phyloP scores from a whole-genome alignment of 345 rosid species.

The Xanthoceras sorbifolium region DNA sequence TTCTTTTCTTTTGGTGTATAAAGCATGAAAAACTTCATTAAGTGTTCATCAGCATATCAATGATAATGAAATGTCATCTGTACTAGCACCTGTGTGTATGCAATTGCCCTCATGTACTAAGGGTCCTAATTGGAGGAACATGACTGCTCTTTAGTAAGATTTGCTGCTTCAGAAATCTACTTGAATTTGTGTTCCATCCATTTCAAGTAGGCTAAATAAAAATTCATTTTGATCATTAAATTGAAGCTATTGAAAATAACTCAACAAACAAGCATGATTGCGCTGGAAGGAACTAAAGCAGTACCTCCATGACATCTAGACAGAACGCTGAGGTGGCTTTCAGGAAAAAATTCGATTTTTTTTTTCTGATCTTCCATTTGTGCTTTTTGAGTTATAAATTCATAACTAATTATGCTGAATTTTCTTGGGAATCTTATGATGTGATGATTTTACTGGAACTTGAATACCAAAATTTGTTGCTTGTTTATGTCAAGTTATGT shows the following conservation, averaged over 20 bases:
- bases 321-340: background rate
- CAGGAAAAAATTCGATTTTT: background rate
- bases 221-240: background rate
- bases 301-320: background rate
- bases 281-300: background rate
- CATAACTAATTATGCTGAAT: background rate
- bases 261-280: background rate
- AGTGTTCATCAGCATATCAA: background rate
- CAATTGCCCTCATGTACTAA: background rate
- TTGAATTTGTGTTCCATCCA: background rate
- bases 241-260: slow-evolving; percentile 1
- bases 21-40: background rate
- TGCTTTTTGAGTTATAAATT: background rate
- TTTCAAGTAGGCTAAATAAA: background rate
- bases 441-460: background rate
- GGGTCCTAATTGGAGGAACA: background rate
- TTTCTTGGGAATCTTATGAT: background rate
- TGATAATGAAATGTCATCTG: background rate
- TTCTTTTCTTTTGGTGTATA: background rate
- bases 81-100: background rate
- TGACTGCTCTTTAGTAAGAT: background rate
- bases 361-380: background rate
- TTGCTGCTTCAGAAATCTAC: background rate
- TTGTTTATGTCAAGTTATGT: background rate
- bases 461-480: background rate